Conservation (phyloP, 2,329 filamentous ascomycete species). For the Rhynchosporium agropyri region DNA sequence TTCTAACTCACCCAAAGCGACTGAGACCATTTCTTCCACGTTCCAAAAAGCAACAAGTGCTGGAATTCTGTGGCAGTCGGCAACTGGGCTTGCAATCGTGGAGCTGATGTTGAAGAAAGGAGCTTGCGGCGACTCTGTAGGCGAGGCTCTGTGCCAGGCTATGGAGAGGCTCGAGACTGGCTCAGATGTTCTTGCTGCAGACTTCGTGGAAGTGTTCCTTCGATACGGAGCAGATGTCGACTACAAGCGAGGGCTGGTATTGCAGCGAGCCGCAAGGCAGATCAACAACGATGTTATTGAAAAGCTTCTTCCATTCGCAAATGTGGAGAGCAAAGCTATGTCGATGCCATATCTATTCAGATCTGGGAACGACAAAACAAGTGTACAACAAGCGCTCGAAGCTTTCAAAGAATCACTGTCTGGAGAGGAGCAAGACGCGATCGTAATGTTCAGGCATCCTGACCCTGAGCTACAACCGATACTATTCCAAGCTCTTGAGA, state of each 20-base stretch:
- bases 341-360: conserved; percentile 62
- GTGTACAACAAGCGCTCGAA: conserved; percentile 53
- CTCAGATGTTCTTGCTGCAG: conserved; percentile 52
- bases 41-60: conserved; percentile 50
- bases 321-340: conserved; percentile 52
- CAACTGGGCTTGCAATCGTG: conserved; percentile 40
- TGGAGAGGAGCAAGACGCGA: conserved; percentile 48
- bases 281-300: conserved; percentile 54
- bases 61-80: conserved; percentile 55
- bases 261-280: conserved; percentile 56
- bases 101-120: conserved; percentile 54
- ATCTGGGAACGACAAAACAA: conserved; percentile 47
- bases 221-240: conserved; percentile 59
- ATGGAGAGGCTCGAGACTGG: conserved; percentile 42
- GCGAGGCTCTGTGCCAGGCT: conserved; percentile 56
- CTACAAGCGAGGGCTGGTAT: conserved; percentile 54
- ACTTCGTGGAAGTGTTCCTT: conserved; percentile 53
- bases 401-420: conserved; percentile 60
- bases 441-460: conserved; percentile 53
- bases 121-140: conserved; percentile 53
- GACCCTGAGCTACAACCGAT: conserved; percentile 49
- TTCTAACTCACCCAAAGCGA: conserved; percentile 40
- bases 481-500: conserved; percentile 55
- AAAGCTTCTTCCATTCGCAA: conserved; percentile 55
- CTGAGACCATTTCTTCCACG: conserved; percentile 41